These are phyloP conservation scores for Oryza australiensis DNA, from an alignment of 176 grass and related monocot species.

Conservation along the genomic window DNA sequence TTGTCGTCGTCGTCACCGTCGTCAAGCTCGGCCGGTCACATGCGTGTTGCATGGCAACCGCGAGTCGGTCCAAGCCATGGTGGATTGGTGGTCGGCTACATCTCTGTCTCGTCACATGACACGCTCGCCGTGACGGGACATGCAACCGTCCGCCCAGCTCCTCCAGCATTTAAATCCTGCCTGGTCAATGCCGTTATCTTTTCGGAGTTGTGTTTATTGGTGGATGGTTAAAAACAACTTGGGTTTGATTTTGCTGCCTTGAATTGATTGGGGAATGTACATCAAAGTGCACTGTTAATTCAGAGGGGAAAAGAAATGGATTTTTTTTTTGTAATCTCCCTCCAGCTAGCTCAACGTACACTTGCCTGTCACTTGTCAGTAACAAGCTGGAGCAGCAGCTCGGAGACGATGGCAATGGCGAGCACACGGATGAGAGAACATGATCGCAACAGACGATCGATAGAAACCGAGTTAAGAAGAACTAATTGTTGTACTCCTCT, in stretches of 20 bases:
- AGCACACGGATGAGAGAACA: not conserved
- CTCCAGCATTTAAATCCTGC: not conserved
- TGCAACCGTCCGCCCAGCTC: not conserved
- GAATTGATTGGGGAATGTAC: constrained; percentile 24
- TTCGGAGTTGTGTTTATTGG: constrained; percentile 18
- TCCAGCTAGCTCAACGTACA: not conserved
- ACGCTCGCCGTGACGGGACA: not conserved
- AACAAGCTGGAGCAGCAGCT: not conserved
- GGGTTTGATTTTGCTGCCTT: not conserved
- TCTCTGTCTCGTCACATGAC: not conserved
- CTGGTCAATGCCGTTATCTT: not conserved
- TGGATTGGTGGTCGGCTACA: too few species aligned
- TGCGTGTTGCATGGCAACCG: not conserved
- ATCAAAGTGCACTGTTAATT: not conserved
- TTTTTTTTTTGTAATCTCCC: not conserved
- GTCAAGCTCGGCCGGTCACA: not conserved
- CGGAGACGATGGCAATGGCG: not conserved
- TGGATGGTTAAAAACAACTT: not conserved
- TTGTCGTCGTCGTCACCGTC: not conserved
- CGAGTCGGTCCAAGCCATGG: too few species aligned
- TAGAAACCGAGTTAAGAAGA: not conserved
- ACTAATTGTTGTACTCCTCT: not conserved
- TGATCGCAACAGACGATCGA: not conserved
- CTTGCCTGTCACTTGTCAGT: not conserved
- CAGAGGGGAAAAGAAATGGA: not conserved